Conservation (phyloP, 2,329 filamentous ascomycete genomes). For the Scopulariopsis brevicaulis region DNA sequence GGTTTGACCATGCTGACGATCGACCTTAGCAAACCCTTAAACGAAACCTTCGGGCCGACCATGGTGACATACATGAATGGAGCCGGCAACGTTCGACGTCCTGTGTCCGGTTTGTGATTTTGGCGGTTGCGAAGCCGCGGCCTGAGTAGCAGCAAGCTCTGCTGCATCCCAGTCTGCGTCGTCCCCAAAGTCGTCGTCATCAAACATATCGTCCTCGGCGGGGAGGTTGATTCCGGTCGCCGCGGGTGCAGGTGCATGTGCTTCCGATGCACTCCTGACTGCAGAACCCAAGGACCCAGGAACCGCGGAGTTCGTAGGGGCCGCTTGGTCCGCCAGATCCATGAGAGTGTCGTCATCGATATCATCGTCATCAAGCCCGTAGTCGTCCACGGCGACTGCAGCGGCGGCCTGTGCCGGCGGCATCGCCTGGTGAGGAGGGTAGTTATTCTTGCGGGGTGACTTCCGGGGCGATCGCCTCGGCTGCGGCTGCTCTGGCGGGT, state of each 20-base stretch:
- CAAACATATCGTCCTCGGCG: slow-evolving; percentile 10
- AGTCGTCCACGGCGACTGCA: slow-evolving; percentile 18
- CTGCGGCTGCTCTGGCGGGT: neutral
- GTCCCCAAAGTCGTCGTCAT: slow-evolving; percentile 44
- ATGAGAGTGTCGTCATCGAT: slow-evolving; percentile 52
- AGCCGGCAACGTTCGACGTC: neutral
- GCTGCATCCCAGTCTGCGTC: slow-evolving; percentile 70
- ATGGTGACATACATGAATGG: slow-evolving; percentile 4
- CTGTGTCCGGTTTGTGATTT: neutral
- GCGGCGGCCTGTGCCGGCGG: slow-evolving; percentile 7
- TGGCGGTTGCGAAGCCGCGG: slow-evolving; percentile 17
- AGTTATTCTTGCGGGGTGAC: slow-evolving; percentile 4
- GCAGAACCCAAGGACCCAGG: neutral
- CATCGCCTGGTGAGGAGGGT: neutral
- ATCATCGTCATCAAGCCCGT: slow-evolving; percentile 58
- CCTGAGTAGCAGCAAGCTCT: slow-evolving; percentile 63
- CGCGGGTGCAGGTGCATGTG: neutral
- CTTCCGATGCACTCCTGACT: neutral
- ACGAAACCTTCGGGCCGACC: neutral
- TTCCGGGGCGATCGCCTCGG: neutral
- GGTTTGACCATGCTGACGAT: slow-evolving; percentile 50
- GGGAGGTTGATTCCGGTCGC: slow-evolving; percentile 6
- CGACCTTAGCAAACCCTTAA: slow-evolving; percentile 1
- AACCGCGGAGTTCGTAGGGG: neutral
- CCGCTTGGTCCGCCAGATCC: slow-evolving; percentile 9